Evolutionary conservation across 768 basidiomycete species (phyloP).

Genomic region (Lentinus tigrinus): DNA sequence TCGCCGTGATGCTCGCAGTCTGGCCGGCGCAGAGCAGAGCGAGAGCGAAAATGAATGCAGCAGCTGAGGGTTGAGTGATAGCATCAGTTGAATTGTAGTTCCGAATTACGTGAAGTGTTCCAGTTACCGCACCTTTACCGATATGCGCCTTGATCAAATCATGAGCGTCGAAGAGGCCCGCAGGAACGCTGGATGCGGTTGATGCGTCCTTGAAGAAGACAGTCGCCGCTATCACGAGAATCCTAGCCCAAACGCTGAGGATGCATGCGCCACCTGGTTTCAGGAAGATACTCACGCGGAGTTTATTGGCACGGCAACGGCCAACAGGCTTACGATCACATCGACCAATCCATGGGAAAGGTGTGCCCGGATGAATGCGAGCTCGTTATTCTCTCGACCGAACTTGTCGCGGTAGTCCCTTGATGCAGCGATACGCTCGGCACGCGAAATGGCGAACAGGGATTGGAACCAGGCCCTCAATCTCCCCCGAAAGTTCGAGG

Average conservation of each 20-base stretch:
- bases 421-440: conserved; percentile 23
- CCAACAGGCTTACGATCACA: conserved; percentile 62
- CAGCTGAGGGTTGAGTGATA: conserved; percentile 43
- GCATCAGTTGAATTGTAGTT: conserved; percentile 1
- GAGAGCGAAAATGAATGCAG: conserved; percentile 82
- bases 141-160: conserved; percentile 63
- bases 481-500: background rate
- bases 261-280: background rate
- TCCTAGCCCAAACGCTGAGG: conserved; percentile 46
- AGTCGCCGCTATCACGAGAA: conserved; percentile 77
- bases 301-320: conserved; percentile 63
- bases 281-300: conserved; percentile 21
- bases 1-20: conserved; percentile 86
- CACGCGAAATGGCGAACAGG: conserved; percentile 22
- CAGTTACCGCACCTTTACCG: conserved; percentile 53
- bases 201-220: conserved; percentile 59
- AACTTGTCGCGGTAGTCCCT: conserved; percentile 33
- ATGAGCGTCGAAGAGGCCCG: conserved; percentile 84
- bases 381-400: conserved; percentile 33
- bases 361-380: conserved; percentile 38
- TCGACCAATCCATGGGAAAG: conserved; percentile 44
- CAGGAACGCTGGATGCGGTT: conserved; percentile 42
- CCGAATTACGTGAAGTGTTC: conserved; percentile 1
- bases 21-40: conserved; percentile 87
- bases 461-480: conserved; percentile 19